Evolutionary conservation across 148 eudicot genomes (phyloP).

Genomic region (Persicaria tinctoria): DNA sequence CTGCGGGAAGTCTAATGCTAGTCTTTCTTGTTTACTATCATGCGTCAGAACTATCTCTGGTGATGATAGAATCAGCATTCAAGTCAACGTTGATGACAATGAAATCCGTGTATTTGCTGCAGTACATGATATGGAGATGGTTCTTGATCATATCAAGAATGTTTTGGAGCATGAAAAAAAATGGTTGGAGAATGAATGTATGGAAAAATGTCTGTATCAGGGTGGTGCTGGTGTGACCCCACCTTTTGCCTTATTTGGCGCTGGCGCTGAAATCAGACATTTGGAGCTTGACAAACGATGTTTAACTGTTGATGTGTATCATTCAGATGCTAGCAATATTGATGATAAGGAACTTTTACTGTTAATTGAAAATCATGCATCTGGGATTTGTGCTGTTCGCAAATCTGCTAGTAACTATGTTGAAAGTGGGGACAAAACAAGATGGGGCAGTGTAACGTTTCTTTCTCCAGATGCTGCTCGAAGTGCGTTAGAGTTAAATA

Average conservation of each 20-base stretch:
- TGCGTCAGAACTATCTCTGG: conserved; percentile 31
- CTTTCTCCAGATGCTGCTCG: conserved; percentile 74
- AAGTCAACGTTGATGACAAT: conserved; percentile 59
- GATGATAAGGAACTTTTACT: conserved; percentile 65
- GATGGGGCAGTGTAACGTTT: conserved; percentile 88
- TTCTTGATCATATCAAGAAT: conserved; percentile 26
- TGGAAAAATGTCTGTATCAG: conserved; percentile 60
- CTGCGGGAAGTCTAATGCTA: conserved; percentile 56
- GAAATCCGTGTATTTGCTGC: conserved; percentile 47
- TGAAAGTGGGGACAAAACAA: conserved; percentile 43
- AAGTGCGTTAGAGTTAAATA: conserved; percentile 38
- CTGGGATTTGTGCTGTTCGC: conserved; percentile 56
- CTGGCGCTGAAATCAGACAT: conserved; percentile 89
- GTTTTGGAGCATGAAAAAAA: conserved; percentile 49
- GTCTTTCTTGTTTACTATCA: conserved; percentile 40
- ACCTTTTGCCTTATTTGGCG: conserved; percentile 78
- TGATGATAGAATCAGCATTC: conserved; percentile 62
- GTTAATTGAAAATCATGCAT: conserved; percentile 40
- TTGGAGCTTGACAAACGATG: conserved; percentile 80
- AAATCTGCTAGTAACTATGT: conserved; percentile 32
- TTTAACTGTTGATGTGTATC: conserved; percentile 65
- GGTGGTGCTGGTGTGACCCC: conserved; percentile 58
- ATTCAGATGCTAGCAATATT: conserved; percentile 32
- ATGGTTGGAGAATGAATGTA: conserved; percentile 64
- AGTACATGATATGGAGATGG: conserved; percentile 45